Base-by-base conservation (phyloP, 2,329 filamentous ascomycete species). In the Cladosporium oxysporum region DNA sequence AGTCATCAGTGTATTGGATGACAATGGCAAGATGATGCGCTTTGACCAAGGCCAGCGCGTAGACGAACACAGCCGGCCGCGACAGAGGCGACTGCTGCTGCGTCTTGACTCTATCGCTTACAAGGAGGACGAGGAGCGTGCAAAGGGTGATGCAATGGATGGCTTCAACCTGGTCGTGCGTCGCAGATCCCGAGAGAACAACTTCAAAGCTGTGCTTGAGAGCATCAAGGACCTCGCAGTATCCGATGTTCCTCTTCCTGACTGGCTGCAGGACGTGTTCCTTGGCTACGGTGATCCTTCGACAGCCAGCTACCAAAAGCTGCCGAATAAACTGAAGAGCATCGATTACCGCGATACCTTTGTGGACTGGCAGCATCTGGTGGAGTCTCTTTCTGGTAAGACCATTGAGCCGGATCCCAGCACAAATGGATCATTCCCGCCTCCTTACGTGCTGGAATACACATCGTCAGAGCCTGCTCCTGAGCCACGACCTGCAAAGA, bases 231-330 rank as follows among this genome's bases (percentile, higher is more conserved):
- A 88, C 69, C 85, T 99, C 33, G 90, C 92, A 1, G 83, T 96
- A 37, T 93, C 93, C 0, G 91, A 96, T 71, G 89, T 94, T 23
- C 91, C 91, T 7, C 84, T 98, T 63, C 93, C 95, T 16, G 87
- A 89, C 2, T 99, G 95, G 95, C 83, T 99, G 52, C 92, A 97
- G 73, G 95, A 98, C 71, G 94, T 98, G 11, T 99, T 98, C 77
- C 82, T 99, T n/a, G 95, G 95, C 3, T 98, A 96, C 76, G 95
- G 95, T 57, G 93, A 99, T 77, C 94, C 95, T 66, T 87, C 92
- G 33, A 90, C 91, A 66, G 95, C 95, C 37, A 91, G 88, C 26
- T 97, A 96, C 80, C 92, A 91, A 69, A 89, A 92, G 60, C 81
- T 99, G 18, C 81, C 91, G 1, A 95, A 92, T 76, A 86, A 89